A percentile compares a stretch with the other conserved stretches of the same genome.
phyloP scores from a whole-genome alignment of 2,329 filamentous ascomycete genomes.

The Fusarium nanum region DNA sequence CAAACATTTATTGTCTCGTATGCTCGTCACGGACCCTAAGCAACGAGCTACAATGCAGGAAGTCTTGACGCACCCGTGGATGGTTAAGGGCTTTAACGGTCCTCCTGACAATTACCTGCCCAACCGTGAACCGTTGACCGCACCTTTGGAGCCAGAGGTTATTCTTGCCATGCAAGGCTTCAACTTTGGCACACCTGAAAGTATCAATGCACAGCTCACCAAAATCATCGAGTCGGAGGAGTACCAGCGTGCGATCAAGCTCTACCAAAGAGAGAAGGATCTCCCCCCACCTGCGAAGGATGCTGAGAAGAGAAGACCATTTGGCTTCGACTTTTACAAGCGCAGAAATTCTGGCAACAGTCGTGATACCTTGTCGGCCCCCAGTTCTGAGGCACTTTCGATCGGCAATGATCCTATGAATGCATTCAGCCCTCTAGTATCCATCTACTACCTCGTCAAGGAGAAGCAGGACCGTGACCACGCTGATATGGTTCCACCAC shows the following conservation, averaged over 20 bases:
- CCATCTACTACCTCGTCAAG: slow-evolving; percentile 94
- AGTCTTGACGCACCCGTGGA: slow-evolving; percentile 96
- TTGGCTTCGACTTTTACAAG: slow-evolving; percentile 97
- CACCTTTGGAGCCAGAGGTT: slow-evolving; percentile 85
- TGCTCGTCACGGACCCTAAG: slow-evolving; percentile 94
- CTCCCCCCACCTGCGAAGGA: slow-evolving; percentile 67
- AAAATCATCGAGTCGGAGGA: slow-evolving; percentile 93
- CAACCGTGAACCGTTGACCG: slow-evolving; percentile 81
- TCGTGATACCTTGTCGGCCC: slow-evolving; percentile 83
- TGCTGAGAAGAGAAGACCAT: slow-evolving; percentile 85
- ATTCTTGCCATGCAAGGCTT: slow-evolving; percentile 97
- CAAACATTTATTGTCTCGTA: slow-evolving; percentile 89
- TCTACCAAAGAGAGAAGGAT: slow-evolving; percentile 75
- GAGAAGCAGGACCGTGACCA: slow-evolving; percentile 91
- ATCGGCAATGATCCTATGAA: slow-evolving; percentile 89
- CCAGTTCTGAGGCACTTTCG: slow-evolving; percentile 87
- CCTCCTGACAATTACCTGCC: slow-evolving; percentile 92
- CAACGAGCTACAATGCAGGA: slow-evolving; percentile 88
- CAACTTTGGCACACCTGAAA: slow-evolving; percentile 90
- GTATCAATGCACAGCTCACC: slow-evolving; percentile 83
- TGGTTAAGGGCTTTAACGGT: slow-evolving; percentile 88
- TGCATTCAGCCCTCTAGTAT: slow-evolving; percentile 90
- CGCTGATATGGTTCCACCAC: slow-evolving; percentile 54
- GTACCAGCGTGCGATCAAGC: slow-evolving; percentile 85
- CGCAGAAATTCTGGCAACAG: slow-evolving; percentile 89